Evolutionary conservation across 352 stramenopile species (phyloP), one percentile per base, ranked within the genome.

Genomic region (Phytophthora palmivora): DNA sequence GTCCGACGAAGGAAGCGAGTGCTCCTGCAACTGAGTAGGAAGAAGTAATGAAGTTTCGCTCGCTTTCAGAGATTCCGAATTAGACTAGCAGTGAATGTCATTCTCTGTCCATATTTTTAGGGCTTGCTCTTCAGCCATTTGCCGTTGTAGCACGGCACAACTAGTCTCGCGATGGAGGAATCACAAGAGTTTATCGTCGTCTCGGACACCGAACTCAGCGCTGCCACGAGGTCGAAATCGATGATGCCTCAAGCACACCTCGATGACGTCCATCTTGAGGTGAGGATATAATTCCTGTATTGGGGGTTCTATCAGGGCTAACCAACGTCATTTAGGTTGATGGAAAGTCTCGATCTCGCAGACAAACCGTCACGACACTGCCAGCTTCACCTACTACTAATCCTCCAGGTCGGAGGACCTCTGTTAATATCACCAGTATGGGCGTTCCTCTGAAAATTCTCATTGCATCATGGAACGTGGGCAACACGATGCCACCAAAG

Each of bases 391-490:
- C 43, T n/a, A 45, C 44, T 21, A 22, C 28, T 5, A 49, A 15
- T 30, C 33, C 47, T 22, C 3, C 24, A 28, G 24, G 42, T 39
- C 43, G 57, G 9, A 72, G 58, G 46, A 19, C 14, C 15, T 71
- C 33, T 7, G 36, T 52, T 7, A 67, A 24, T 38, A 36, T 56
- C 22, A 60, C 30, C 24, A 63, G 33, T 21, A 63, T 18, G 24
- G 58, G 57, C 12, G 42, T 43, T 10, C 43, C 59, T 6, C 64
- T 92, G 11, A 82, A 84, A 57, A 72, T 92, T 26, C 67, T 90
- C n/a, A 43, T 92, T 36, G 79, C 67, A 2, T 90, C 88, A 4
- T 96, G 88, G 88, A 96, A 96, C 47, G 79, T 96, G 6, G 88
- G 88, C 41, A 96, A 96, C 52, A 84, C 82, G 7, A 90, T 89